Percentiles rank a stretch among this genome's conserved stretches.
These are phyloP conservation scores for Ananas comosus DNA, from an alignment of 176 grass and related monocot species.

Conservation along the genomic window DNA sequence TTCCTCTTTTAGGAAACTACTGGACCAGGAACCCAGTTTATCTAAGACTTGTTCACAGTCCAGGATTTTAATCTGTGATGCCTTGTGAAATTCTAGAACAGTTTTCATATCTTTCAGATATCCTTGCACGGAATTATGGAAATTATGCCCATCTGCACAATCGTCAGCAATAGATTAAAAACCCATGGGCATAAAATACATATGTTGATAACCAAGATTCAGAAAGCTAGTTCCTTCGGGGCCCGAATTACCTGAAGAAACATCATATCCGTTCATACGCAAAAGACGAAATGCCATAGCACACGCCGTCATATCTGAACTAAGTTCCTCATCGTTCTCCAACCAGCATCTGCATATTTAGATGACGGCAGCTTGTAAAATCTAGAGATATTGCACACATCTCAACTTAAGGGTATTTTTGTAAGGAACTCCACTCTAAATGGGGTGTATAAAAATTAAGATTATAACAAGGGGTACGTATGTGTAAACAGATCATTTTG, in stretches of 20 bases:
- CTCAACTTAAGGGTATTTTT: not conserved
- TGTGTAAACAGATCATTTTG: too few species aligned
- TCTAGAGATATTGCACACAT: not conserved
- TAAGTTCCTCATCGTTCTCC: constrained; percentile 49
- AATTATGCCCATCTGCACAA: constrained; percentile 39
- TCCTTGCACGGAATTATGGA: constrained; percentile 49
- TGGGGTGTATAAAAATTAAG: too few species aligned
- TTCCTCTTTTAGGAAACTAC: constrained; percentile 40
- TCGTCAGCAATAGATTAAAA: constrained; percentile 2
- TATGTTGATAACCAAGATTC: not conserved
- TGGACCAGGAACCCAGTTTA: constrained; percentile 53
- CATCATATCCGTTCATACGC: constrained; percentile 56
- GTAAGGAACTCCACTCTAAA: not conserved
- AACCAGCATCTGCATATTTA: constrained; percentile 60
- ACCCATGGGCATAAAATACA: not conserved
- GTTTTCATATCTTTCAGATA: constrained; percentile 59
- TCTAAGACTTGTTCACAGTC: constrained; percentile 46
- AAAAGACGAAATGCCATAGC: constrained; percentile 72
- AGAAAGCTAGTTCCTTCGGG: not conserved
- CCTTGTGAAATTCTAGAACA: constrained; percentile 62
- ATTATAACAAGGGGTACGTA: not conserved
- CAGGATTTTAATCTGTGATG: constrained; percentile 55
- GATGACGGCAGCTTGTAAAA: constrained; percentile 10
- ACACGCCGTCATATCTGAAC: constrained; percentile 38
- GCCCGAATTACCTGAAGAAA: constrained; percentile 48